Percentiles rank a stretch among this genome's conserved stretches.
Conservation (phyloP, 1,284 basidiomycete species). For the Pascua sp. region DNA sequence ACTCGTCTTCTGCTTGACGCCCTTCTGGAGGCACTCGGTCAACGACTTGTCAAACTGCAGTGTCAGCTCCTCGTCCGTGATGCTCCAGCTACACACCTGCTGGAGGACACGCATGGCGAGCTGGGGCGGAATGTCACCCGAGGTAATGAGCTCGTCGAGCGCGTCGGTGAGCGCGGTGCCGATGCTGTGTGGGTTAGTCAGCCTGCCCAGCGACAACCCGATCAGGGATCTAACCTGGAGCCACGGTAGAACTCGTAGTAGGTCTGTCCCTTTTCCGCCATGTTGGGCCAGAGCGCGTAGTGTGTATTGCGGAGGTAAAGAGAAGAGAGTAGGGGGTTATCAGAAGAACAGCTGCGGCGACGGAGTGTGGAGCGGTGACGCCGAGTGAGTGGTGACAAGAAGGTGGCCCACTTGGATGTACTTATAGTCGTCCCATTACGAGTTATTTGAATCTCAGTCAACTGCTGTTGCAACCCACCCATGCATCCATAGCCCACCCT, state of each 20-base stretch:
- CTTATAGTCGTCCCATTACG: too few species aligned
- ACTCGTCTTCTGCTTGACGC: constrained; percentile 86
- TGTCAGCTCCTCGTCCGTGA: neutral
- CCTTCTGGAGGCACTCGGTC: constrained; percentile 82
- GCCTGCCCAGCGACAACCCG: too few species aligned
- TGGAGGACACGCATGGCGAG: constrained; percentile 94
- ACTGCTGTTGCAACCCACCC: too few species aligned
- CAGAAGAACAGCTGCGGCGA: too few species aligned
- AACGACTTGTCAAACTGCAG: constrained; percentile 90
- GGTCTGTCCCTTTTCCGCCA: constrained; percentile 50
- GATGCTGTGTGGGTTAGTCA: constrained; percentile 59
- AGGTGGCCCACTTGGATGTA: too few species aligned
- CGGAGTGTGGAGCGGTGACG: too few species aligned
- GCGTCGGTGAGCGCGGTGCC: constrained; percentile 98
- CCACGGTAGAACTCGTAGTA: constrained; percentile 85
- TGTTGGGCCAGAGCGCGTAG: constrained; percentile 10
- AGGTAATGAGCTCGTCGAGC: constrained; percentile 95
- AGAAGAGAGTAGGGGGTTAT: too few species aligned
- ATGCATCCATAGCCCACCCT: too few species aligned
- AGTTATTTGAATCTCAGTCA: too few species aligned
- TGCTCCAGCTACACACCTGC: constrained; percentile 64
- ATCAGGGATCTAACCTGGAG: constrained; percentile 29
- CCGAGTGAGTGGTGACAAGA: too few species aligned
- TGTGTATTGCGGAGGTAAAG: neutral
- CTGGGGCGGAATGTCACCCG: constrained; percentile 94